Base-by-base conservation (phyloP, 371 early-diverging fungal genomes). In the Coemansia sp. region DNA sequence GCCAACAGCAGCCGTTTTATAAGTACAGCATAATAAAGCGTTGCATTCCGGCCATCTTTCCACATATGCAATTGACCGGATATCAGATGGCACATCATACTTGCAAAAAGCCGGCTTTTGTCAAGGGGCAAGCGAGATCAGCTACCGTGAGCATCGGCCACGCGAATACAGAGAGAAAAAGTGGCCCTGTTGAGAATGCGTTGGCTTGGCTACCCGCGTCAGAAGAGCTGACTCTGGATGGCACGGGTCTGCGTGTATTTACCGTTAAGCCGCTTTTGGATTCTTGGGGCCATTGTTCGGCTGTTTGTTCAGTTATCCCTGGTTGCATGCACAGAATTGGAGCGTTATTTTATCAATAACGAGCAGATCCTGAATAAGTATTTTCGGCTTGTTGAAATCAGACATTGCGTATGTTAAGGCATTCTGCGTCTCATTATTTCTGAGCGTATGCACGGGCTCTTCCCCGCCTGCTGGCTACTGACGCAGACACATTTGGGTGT, bases 211-310 rank as follows among this genome's bases (percentile, higher is more conserved):
- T 53, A 16, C 9, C 45, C 45, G 16, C 45, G 45, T 45, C 45
- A 45, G 20, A 45, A 14, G 6, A 45, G 45, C 45, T 16, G 20
- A n/a, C 31, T 20, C 30, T 31, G 49, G 10, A 31, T 54, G 54
- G 4, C 54, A 54, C 54, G 54, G 54, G 54, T 54, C 54, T 54
- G 54, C 39, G 38, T 54, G 39, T 54, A 38, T 54, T 39, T 38
- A 9, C 26, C 10, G 12, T 35, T 16, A 54, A 38, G 16, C n/a
- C 26, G 36, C n/a, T 35, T 54, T 36, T 53, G 16, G 45, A 16
- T 31, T 35, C 34, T 52, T 33, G 34, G 34, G 34, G 34, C 52
- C 34, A 52, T 52, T 26, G 26, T 26, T 26, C 26, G 26, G 26
- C 26, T 52, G 52, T 52, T 52, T 52, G 52, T 43, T 43, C 43